Conservation (phyloP, 2,329 filamentous ascomycete species). For the Penicillium brevicompactum region DNA sequence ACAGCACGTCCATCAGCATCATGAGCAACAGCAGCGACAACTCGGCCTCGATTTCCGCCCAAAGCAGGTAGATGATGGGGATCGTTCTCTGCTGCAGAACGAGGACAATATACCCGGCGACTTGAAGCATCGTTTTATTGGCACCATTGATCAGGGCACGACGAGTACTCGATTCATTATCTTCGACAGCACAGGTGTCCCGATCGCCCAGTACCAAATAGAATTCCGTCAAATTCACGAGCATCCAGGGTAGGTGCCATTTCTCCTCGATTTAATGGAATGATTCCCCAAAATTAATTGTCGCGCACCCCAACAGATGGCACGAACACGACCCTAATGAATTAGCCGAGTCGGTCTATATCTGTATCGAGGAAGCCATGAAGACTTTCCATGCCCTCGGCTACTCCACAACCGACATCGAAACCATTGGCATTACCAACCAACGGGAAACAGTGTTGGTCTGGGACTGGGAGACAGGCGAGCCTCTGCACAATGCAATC, state of each 20-base stretch:
- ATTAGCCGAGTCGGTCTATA: constrained; percentile 72
- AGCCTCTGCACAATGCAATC: constrained; percentile 80
- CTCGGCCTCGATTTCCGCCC: constrained; percentile 28
- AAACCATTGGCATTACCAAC: constrained; percentile 81
- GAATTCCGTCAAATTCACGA: constrained; percentile 86
- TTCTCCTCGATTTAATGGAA: neutral
- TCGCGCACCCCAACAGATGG: constrained; percentile 60
- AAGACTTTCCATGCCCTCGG: constrained; percentile 71
- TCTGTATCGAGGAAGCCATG: constrained; percentile 76
- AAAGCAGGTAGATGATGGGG: constrained; percentile 34
- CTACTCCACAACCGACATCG: constrained; percentile 68
- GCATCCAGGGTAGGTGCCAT: constrained; percentile 70
- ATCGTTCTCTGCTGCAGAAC: constrained; percentile 36
- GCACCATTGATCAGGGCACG: constrained; percentile 88
- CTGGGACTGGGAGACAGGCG: constrained; percentile 79
- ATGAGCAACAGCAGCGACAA: constrained; percentile 20
- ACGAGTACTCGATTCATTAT: constrained; percentile 89
- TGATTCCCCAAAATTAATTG: constrained; percentile 5
- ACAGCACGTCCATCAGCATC: constrained; percentile 16
- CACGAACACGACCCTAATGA: constrained; percentile 85
- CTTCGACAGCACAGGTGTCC: constrained; percentile 77
- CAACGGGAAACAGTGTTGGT: constrained; percentile 86
- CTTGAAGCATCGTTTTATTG: constrained; percentile 63
- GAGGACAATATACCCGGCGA: constrained; percentile 35
- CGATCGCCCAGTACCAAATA: constrained; percentile 80